phyloP scores from a whole-genome alignment of 257 asterid species.

The Eucommia ulmoides region DNA sequence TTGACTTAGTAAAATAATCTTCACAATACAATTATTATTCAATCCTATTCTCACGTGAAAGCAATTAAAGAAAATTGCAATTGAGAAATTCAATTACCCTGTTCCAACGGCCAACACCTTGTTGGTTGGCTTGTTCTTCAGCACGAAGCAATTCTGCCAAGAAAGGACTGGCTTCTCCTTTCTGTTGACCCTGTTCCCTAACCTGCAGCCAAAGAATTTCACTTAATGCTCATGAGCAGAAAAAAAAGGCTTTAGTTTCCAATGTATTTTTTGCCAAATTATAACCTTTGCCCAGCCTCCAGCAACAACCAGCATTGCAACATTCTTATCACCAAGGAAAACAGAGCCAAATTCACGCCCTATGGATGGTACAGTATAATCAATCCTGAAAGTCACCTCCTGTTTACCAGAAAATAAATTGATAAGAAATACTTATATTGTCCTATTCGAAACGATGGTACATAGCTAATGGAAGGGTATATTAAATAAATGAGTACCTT shows the following conservation, averaged over 20 bases:
- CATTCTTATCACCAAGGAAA: constrained; percentile 67
- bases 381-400: constrained; percentile 91
- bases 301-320: constrained; percentile 61
- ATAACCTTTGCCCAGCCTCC: constrained; percentile 98
- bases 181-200: constrained; percentile 85
- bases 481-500: constrained; percentile 39
- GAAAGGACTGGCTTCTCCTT: constrained; percentile 82
- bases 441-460: neutral
- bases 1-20: neutral
- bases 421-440: neutral
- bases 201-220: constrained; percentile 34
- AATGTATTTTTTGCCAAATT: too few species aligned
- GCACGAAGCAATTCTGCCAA: constrained; percentile 55
- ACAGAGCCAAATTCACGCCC: constrained; percentile 93
- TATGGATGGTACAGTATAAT: constrained; percentile 75
- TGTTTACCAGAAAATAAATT: constrained; percentile 11
- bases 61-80: neutral
- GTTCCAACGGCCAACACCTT: constrained; percentile 94
- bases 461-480: constrained; percentile 1
- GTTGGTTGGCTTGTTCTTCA: constrained; percentile 82
- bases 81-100: constrained; percentile 34
- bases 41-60: neutral
- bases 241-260: too few species aligned
- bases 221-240: neutral
- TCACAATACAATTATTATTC: neutral